Conservation (phyloP, 345 rosid genomes). For the Corymbia maculata region DNA sequence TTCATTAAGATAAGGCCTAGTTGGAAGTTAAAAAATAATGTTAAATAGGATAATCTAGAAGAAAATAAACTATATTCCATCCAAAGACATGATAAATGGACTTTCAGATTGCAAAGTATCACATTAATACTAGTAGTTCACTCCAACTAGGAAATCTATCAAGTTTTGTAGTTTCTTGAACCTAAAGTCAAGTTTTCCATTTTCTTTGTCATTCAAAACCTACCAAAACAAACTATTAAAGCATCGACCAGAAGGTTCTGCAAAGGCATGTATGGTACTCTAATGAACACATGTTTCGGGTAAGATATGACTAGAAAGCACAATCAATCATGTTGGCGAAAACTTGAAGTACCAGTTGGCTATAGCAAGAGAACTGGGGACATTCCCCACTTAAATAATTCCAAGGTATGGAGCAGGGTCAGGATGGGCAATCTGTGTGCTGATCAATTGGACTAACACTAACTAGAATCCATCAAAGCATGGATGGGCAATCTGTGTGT, state of each 20-base stretch:
- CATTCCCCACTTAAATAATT: neutral
- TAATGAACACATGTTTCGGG: neutral
- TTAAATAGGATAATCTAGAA: neutral
- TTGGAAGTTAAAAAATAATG: neutral
- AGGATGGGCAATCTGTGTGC: neutral
- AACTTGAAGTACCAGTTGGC: neutral
- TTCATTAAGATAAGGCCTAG: conserved; percentile 32
- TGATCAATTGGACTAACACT: neutral
- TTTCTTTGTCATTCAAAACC: neutral
- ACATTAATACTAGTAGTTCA: neutral
- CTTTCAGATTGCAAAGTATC: neutral
- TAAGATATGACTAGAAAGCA: neutral
- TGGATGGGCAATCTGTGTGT: neutral
- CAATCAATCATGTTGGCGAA: neutral
- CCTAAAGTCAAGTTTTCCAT: neutral
- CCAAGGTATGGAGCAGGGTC: neutral
- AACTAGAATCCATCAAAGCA: neutral
- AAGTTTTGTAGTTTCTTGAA: neutral
- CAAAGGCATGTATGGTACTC: neutral
- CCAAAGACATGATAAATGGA: neutral
- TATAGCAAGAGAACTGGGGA: neutral
- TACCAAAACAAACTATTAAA: neutral
- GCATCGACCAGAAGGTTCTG: neutral
- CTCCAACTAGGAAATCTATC: neutral
- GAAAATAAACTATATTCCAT: neutral